Evolutionary conservation across 352 stramenopile genomes (phyloP).

Genomic region (Globisporangium apiculatum): DNA sequence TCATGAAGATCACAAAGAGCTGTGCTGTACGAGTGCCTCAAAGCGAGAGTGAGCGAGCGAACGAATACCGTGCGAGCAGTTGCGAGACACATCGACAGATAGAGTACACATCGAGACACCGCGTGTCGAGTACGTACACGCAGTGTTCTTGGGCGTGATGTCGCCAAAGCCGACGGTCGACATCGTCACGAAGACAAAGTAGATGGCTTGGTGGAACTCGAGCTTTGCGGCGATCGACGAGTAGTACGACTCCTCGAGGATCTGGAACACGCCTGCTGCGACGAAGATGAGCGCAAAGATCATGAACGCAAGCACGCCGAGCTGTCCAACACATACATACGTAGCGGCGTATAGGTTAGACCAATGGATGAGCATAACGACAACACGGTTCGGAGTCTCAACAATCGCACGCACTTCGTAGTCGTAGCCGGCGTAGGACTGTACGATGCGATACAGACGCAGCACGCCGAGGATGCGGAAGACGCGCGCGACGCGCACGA

Average conservation of each 20-base stretch:
- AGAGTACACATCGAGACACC: too few relatives aligned
- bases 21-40: slow-evolving; percentile 17
- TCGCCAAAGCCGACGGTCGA: slow-evolving; percentile 58
- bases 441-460: slow-evolving; percentile 47
- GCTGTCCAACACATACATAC: slow-evolving; percentile 7
- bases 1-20: slow-evolving; percentile 56
- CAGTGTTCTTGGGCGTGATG: slow-evolving; percentile 39
- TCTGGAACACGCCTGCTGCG: slow-evolving; percentile 45
- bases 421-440: slow-evolving; percentile 48
- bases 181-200: slow-evolving; percentile 66
- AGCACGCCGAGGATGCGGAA: slow-evolving; percentile 52
- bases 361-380: too few relatives aligned
- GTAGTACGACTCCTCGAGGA: slow-evolving; percentile 52
- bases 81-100: too few relatives aligned
- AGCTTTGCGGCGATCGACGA: slow-evolving; percentile 20
- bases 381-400: not conserved
- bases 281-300: slow-evolving; percentile 53
- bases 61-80: too few relatives aligned
- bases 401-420: slow-evolving; percentile 26
- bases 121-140: slow-evolving; percentile 17
- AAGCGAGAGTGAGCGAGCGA: not conserved
- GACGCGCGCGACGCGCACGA: slow-evolving; percentile 45
- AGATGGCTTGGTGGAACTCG: slow-evolving; percentile 57
- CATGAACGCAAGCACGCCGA: slow-evolving; percentile 49
- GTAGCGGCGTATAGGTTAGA: too few relatives aligned